Evolutionary conservation across 2,329 filamentous ascomycete species (phyloP), one percentile per base, ranked within the genome.

Genomic region (Hypoxylon sp.): DNA sequence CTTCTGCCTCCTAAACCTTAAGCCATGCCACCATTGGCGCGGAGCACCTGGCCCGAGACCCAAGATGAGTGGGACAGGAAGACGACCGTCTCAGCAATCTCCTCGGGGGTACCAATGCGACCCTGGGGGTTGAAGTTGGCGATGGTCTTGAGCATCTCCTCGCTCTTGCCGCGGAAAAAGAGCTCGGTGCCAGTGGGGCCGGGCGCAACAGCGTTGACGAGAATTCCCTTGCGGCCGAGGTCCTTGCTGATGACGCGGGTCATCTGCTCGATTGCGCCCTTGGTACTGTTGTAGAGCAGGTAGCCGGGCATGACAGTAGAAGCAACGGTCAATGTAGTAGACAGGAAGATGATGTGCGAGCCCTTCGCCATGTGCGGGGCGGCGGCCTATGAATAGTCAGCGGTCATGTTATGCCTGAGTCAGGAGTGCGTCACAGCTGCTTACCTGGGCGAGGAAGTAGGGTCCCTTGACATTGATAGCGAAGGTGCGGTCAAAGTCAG

Each of bases 191-290:
- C 83, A 0, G 85, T 89, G 1, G 87, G 86, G 0, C 85, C 85
- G 0, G 85, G 85, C 0, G 84, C 83, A 15, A 87, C 76, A 10
- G 80, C 80, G 72, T 88, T 87, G 17, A 87, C 85, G 4, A 72
- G 76, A 74, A 89, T 86, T 2, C 83, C 83, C 71, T 82, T 84
- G 8, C 77, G 71, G 1, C 81, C 86, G 21, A 89, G 81, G 57
- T 88, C 87, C 75, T 88, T 89, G 48, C 84, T 82, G 66, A 89
- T 75, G 2, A 84, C 78, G 10, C 86, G 82, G 0, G 83, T 83
- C 79, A 89, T 84, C 75, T 89, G 86, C 75, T 90, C 87, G 44
- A 90, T 82, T 7, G 87, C 86, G 52, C 86, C 88, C 73, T 90
- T 90, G 47, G 84, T 87, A 0, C 83, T 79, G 8, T 80, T 80